These are phyloP conservation scores for Ichthyophonus hoferi DNA, from an alignment of 208 protist species.

Conservation along the genomic window DNA sequence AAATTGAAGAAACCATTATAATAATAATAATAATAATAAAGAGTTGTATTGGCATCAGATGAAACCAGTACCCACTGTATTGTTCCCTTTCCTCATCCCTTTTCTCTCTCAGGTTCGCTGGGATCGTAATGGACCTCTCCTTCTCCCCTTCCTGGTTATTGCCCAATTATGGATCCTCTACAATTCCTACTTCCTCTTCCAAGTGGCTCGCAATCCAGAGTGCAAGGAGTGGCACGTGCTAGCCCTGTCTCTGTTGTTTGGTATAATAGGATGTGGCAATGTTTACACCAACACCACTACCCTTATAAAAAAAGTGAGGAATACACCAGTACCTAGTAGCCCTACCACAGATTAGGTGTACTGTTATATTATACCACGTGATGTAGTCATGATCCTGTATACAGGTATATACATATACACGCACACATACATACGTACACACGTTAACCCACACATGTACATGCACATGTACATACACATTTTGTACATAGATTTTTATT, in stretches of 20 bases:
- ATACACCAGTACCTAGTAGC: neutral
- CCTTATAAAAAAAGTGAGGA: neutral
- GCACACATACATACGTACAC: neutral
- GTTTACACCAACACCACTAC: neutral
- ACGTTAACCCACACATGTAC: neutral
- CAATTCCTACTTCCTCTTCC: neutral
- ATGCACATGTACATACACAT: neutral
- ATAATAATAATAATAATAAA: too few relatives aligned
- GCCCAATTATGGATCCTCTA: neutral
- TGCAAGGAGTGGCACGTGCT: neutral
- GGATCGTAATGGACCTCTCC: neutral
- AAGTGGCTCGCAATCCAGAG: neutral
- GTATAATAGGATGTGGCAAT: neutral
- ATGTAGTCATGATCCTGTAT: neutral
- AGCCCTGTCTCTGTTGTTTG: neutral
- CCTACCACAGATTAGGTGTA: neutral
- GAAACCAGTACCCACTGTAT: too few relatives aligned
- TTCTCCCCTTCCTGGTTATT: neutral
- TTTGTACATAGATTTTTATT: neutral
- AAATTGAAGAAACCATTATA: too few relatives aligned
- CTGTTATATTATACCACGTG: neutral
- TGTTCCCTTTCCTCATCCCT: neutral
- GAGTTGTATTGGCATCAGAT: too few relatives aligned
- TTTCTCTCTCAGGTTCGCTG: neutral
- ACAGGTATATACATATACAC: neutral